Percentiles rank a stretch among this genome's conserved stretches.
These are phyloP conservation scores for Fusarium palustre DNA, from an alignment of 2,329 filamentous ascomycete genomes.

Conservation along the genomic window DNA sequence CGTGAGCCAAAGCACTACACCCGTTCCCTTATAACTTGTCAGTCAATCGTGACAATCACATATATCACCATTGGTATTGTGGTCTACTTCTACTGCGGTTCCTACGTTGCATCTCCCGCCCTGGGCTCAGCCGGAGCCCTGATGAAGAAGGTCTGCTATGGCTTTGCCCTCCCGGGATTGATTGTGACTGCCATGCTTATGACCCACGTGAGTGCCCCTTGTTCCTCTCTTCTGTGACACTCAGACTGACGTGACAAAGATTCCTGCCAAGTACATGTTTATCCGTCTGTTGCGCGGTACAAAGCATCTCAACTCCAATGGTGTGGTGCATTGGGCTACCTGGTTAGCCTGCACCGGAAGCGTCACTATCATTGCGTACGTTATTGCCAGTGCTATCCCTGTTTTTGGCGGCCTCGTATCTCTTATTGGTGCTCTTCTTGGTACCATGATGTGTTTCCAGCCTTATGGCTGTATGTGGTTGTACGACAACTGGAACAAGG, in stretches of 20 bases:
- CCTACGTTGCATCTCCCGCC: conserved; percentile 59
- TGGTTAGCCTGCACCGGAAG: conserved; percentile 49
- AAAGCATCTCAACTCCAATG: conserved; percentile 49
- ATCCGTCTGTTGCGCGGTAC: conserved; percentile 44
- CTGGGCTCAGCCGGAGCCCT: conserved; percentile 57
- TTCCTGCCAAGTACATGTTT: conserved; percentile 35
- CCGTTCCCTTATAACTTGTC: conserved; percentile 38
- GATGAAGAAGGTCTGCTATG: conserved; percentile 60
- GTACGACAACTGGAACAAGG: conserved; percentile 44
- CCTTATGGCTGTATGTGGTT: conserved; percentile 48
- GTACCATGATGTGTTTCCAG: conserved; percentile 48
- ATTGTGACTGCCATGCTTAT: conserved; percentile 44
- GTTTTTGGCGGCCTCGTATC: conserved; percentile 48
- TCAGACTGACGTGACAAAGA: neutral
- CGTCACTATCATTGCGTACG: conserved; percentile 44
- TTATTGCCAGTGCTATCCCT: conserved; percentile 43
- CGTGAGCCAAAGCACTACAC: conserved; percentile 45
- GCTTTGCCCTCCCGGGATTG: conserved; percentile 49
- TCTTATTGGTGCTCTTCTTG: conserved; percentile 48
- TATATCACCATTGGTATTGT: conserved; percentile 52
- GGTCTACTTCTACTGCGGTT: conserved; percentile 60
- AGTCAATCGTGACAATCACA: conserved; percentile 47
- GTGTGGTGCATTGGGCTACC: conserved; percentile 47
- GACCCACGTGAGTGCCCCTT: conserved; percentile 44
- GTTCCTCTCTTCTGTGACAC: accelerated